phyloP scores from a whole-genome alignment of 2,329 filamentous ascomycete genomes.

The Lasiodiplodia citricola region DNA sequence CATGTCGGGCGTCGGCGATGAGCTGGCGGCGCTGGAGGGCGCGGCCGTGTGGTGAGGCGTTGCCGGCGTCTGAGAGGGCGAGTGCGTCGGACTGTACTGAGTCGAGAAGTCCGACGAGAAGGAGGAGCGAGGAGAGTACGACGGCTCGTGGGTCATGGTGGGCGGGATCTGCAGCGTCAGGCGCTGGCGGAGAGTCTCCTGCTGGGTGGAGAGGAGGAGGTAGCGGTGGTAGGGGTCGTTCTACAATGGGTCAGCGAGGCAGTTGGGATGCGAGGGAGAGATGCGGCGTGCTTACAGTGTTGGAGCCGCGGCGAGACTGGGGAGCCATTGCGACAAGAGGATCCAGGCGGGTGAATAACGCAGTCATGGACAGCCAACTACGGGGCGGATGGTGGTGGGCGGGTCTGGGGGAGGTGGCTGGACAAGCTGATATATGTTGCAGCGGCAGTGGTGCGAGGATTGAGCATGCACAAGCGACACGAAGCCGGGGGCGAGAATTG shows the following conservation, averaged over 20 bases:
- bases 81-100: slow-evolving; percentile 32
- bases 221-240: slow-evolving; percentile 46
- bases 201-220: slow-evolving; percentile 47
- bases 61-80: slow-evolving; percentile 29
- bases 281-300: slow-evolving; percentile 8
- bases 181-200: slow-evolving; percentile 46
- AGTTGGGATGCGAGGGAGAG: neutral
- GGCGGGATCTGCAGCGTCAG: slow-evolving; percentile 43
- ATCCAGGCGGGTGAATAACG: slow-evolving; percentile 3
- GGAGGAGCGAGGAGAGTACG: slow-evolving; percentile 38
- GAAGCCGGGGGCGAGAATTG: slow-evolving; percentile 6
- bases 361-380: slow-evolving; percentile 9
- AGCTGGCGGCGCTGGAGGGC: slow-evolving; percentile 11
- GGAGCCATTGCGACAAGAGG: slow-evolving; percentile 19
- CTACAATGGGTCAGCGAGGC: slow-evolving; percentile 25
- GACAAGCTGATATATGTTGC: neutral
- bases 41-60: slow-evolving; percentile 19
- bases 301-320: slow-evolving; percentile 18
- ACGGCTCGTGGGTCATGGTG: slow-evolving; percentile 30
- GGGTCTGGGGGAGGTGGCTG: neutral
- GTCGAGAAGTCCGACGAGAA: slow-evolving; percentile 29
- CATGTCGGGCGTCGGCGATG: slow-evolving; percentile 19
- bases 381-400: neutral
- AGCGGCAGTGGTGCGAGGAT: slow-evolving; percentile 7
- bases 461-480: neutral